Evolutionary conservation across 768 basidiomycete species (phyloP), one percentile per base, ranked within the genome.

Genomic region (Lentinula boryana): DNA sequence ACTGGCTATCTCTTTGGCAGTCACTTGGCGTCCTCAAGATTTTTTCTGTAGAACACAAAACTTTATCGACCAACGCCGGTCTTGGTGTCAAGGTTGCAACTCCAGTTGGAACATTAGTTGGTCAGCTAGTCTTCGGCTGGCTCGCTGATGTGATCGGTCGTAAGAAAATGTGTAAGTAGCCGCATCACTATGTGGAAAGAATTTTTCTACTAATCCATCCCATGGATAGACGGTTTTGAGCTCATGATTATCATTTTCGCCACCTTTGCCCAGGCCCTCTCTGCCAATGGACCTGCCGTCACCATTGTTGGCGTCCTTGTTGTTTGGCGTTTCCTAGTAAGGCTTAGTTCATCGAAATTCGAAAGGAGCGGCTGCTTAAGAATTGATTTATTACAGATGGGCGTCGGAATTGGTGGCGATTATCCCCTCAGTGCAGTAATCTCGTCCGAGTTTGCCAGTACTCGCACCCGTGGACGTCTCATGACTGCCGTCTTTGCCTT

Each of bases 401-500:
- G 91, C 0, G 71, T 93, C 2, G 93, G 93, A 5, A 90, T 95
- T 16, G 93, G 93, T 4, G 93, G 93, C 16, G 93, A 95, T 66
- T 95, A 95, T 69, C 93, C 93, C 5, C 71, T 95, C 0, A 85
- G 82, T 56, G 89, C 93, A 16, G 87, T 93, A 67, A 95, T 95
- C 67, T 86, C 93, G 3, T 93, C 90, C 35, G 93, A 96, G 69
- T 96, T 95, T 65, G 88, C 93, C 1, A 80, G 90, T 0, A 88
- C 86, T 16, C 81, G 81, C 46, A 84, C 79, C 51, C 84, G 93
- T 65, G 93, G 93, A 50, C 80, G 93, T 23, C 84, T 96, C 72
- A 94, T 96, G 91, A 87, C 88, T 1, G 90, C 88, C 6, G 91
- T 94, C 0, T 95, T 95, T 64, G 86, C 93, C 0, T 74, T 80